Conservation (phyloP, 441 rosid genomes). For the Pelargonium australe region DNA sequence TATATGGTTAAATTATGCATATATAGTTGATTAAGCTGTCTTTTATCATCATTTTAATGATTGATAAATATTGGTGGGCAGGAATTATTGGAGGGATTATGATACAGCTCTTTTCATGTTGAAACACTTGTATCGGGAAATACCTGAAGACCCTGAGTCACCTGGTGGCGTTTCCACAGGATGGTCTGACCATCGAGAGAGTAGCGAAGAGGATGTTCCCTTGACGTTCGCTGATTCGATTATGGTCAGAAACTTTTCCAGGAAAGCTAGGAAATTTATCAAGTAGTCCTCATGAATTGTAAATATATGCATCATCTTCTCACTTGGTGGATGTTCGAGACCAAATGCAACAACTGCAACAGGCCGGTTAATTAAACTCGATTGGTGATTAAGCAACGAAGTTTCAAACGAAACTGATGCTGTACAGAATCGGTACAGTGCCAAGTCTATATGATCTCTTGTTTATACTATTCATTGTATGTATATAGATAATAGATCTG, state of each 20-base stretch:
- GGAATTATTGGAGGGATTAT: constrained; percentile 90
- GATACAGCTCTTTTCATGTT: constrained; percentile 91
- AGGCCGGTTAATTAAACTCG: too few relatives aligned
- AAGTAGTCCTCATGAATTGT: constrained; percentile 14
- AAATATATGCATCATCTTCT: too few relatives aligned
- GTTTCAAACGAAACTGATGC: too few relatives aligned
- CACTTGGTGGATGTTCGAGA: too few relatives aligned
- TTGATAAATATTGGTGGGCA: constrained; percentile 27
- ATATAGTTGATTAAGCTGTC: constrained; percentile 44
- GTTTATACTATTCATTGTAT: too few relatives aligned
- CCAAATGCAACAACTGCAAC: too few relatives aligned
- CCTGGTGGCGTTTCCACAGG: constrained; percentile 24
- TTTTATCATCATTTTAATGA: too few relatives aligned
- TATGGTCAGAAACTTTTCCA: constrained; percentile 46
- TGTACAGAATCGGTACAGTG: too few relatives aligned
- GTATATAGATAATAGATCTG: too few relatives aligned
- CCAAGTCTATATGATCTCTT: too few relatives aligned
- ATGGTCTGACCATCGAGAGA: constrained; percentile 46
- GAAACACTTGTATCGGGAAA: constrained; percentile 67
- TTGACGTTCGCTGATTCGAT: constrained; percentile 58
- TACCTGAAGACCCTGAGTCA: constrained; percentile 48
- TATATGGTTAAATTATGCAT: constrained; percentile 27
- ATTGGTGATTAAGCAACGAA: too few relatives aligned
- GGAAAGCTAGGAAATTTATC: constrained; percentile 43
- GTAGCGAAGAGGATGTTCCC: constrained; percentile 65